Conservation (phyloP, 1,284 basidiomycete genomes). For the Malassezia slooffiae region DNA sequence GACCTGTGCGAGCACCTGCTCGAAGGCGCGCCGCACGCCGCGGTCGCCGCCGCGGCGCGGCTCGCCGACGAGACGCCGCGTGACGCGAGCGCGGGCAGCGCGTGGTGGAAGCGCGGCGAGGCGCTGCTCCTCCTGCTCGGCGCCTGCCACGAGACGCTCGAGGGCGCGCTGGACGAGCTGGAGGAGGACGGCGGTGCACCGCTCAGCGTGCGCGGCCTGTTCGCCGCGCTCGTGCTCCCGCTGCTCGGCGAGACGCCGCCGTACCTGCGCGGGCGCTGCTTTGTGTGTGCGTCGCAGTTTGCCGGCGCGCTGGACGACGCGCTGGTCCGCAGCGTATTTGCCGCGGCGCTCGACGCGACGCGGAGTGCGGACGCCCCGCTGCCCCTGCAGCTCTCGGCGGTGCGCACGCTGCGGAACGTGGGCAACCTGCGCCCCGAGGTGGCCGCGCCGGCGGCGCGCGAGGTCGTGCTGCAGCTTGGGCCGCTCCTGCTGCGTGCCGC, state of each 20-base stretch:
- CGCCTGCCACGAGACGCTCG: slow-evolving; percentile 64
- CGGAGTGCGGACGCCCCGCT: slow-evolving; percentile 55
- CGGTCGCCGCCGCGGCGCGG: slow-evolving; percentile 51
- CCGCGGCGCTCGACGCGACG: slow-evolving; percentile 73
- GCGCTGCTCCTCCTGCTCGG: slow-evolving; percentile 73
- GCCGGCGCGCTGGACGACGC: slow-evolving; percentile 61
- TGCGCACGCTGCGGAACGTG: slow-evolving; percentile 51
- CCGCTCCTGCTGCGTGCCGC: slow-evolving; percentile 69
- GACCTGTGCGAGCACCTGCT: slow-evolving; percentile 73
- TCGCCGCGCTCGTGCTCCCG: slow-evolving; percentile 66
- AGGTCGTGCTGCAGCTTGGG: slow-evolving; percentile 70
- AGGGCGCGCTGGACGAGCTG: slow-evolving; percentile 66
- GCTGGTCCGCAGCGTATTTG: slow-evolving; percentile 57
- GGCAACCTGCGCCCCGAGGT: slow-evolving; percentile 52
- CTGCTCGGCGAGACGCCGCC: slow-evolving; percentile 57
- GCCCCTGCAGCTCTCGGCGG: slow-evolving; percentile 71
- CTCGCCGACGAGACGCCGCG: slow-evolving; percentile 43
- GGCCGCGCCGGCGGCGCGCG: slow-evolving; percentile 56
- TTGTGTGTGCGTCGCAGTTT: slow-evolving; percentile 87
- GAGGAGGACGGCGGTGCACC: slow-evolving; percentile 49
- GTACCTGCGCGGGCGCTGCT: slow-evolving; percentile 84
- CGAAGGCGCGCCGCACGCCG: slow-evolving; percentile 53
- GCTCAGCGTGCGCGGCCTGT: slow-evolving; percentile 8
- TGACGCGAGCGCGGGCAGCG: slow-evolving; percentile 22
- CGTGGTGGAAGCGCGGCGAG: slow-evolving; percentile 69